phyloP scores from a whole-genome alignment of 495 filamentous ascomycete species.

The Penicillium fimorum region DNA sequence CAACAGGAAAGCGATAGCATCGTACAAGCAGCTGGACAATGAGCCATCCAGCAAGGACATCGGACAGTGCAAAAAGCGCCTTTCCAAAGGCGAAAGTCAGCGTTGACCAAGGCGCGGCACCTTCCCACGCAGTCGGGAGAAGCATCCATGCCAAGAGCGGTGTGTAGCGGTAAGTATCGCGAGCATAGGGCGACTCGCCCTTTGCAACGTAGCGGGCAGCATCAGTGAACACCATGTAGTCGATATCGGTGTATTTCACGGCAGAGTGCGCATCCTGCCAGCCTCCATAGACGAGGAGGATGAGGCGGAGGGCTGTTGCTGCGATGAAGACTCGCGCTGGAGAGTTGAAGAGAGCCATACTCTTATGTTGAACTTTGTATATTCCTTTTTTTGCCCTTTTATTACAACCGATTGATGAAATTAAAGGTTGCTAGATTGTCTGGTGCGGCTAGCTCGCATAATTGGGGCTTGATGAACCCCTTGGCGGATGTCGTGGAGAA shows the following conservation, averaged over 20 bases:
- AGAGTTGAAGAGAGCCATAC: slow-evolving; percentile 42
- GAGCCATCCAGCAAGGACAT: slow-evolving; percentile 86
- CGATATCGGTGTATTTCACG: slow-evolving; percentile 97
- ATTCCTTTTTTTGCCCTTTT: background rate
- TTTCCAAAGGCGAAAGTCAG: slow-evolving; percentile 76
- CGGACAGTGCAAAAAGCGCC: slow-evolving; percentile 75
- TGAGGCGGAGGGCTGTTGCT: slow-evolving; percentile 64
- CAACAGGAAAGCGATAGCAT: slow-evolving; percentile 44
- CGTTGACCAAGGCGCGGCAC: slow-evolving; percentile 22
- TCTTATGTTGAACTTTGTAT: background rate
- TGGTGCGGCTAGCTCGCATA: slow-evolving; percentile 9
- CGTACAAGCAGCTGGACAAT: slow-evolving; percentile 59
- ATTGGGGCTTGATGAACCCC: slow-evolving; percentile 5
- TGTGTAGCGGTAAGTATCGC: slow-evolving; percentile 96
- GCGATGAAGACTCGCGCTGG: slow-evolving; percentile 60
- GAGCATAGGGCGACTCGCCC: slow-evolving; percentile 70
- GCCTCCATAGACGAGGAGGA: slow-evolving; percentile 79
- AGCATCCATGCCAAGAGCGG: slow-evolving; percentile 89
- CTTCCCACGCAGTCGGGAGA: slow-evolving; percentile 69
- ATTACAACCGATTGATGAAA: background rate
- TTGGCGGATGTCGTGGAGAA: background rate
- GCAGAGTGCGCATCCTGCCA: slow-evolving; percentile 88
- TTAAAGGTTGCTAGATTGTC: slow-evolving; percentile 2
- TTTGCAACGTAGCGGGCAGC: slow-evolving; percentile 72
- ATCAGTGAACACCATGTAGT: slow-evolving; percentile 99